Conservation (phyloP, 305 asterid genomes). For the Rubia tinctorum region DNA sequence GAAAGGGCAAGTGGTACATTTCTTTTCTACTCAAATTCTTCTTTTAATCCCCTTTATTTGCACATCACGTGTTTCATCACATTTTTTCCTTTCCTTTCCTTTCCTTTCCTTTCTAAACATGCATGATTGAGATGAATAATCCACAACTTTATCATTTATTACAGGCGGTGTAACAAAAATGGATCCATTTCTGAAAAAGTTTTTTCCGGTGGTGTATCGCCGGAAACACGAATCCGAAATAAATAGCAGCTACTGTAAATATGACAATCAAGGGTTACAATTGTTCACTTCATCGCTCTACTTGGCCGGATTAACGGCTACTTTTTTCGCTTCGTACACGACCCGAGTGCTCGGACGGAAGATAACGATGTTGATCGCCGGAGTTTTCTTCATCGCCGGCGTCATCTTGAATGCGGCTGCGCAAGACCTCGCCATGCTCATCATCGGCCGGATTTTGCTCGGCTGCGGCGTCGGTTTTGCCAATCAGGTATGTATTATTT, state of each 20-base stretch:
- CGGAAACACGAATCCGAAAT: conserved; percentile 23
- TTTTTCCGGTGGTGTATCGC: conserved; percentile 68
- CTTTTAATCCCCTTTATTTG: background rate
- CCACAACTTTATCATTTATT: background rate
- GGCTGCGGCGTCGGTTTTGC: conserved; percentile 96
- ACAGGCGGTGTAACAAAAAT: conserved; percentile 92
- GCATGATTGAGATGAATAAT: background rate
- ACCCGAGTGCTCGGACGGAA: conserved; percentile 72
- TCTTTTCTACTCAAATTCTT: background rate
- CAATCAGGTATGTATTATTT: conserved; percentile 47
- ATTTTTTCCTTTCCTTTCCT: background rate
- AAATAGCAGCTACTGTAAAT: conserved; percentile 83
- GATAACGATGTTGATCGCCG: conserved; percentile 80
- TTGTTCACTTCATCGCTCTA: conserved; percentile 85
- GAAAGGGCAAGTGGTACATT: background rate
- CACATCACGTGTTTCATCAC: background rate
- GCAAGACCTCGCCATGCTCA: conserved; percentile 85
- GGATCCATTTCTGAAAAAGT: conserved; percentile 60
- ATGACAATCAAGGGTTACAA: conserved; percentile 85
- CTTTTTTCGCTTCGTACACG: conserved; percentile 93
- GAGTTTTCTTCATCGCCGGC: conserved; percentile 61
- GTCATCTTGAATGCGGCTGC: conserved; percentile 71
- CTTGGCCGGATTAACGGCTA: conserved; percentile 75
- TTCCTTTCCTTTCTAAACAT: background rate
- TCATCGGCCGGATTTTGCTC: conserved; percentile 72